Percentiles rank a stretch among this genome's conserved stretches.
These are phyloP conservation scores for Penicillium hesseltinei DNA, from an alignment of 2,329 filamentous ascomycete species.

Conservation along the genomic window DNA sequence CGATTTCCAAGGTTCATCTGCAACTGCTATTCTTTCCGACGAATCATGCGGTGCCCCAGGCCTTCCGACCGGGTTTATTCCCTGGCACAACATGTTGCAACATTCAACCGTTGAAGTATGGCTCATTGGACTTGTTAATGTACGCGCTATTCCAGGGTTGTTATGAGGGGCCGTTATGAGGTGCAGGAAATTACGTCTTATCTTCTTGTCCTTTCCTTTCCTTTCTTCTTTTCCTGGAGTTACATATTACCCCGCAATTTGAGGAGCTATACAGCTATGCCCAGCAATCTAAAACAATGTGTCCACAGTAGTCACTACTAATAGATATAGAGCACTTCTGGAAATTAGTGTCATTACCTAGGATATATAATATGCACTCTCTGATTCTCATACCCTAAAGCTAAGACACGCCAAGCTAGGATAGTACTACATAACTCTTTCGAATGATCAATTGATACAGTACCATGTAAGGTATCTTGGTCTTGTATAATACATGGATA, in stretches of 20 bases:
- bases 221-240: background rate
- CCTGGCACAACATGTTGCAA: background rate
- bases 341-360: background rate
- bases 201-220: background rate
- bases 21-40: background rate
- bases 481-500: background rate
- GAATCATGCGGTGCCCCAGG: constrained; percentile 18
- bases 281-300: too few relatives aligned
- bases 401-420: background rate
- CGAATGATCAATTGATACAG: background rate
- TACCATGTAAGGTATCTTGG: background rate
- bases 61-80: constrained; percentile 14
- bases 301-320: too few relatives aligned
- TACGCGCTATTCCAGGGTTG: background rate
- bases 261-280: background rate
- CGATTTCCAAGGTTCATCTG: background rate
- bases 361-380: background rate
- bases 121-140: background rate
- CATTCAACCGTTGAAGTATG: background rate
- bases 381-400: background rate
- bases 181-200: background rate
- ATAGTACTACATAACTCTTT: background rate
- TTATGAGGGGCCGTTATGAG: background rate
- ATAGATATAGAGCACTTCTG: too few relatives aligned
- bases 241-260: background rate